Conservation (phyloP, 371 early-diverging fungal species). For the Mortierella sp. region DNA sequence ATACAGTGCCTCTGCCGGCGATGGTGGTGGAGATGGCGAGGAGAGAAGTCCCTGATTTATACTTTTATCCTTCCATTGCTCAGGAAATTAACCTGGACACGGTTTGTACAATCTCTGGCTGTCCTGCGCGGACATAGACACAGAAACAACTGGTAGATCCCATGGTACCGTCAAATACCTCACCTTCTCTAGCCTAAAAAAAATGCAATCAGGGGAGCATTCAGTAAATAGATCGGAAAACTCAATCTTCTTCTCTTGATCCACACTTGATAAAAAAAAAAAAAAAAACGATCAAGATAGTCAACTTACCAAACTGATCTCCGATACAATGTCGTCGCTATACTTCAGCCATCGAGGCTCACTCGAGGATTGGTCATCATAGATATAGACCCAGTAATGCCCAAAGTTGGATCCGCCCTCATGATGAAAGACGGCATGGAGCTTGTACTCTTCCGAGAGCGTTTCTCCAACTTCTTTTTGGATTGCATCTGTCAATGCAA, state of each 20-base stretch:
- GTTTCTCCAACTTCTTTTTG: slow-evolving; percentile 5
- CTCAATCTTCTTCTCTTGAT: neutral
- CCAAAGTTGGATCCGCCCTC: slow-evolving; percentile 78
- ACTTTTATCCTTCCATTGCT: too few relatives aligned
- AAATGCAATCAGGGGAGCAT: neutral
- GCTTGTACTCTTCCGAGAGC: slow-evolving; percentile 43
- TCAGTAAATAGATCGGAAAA: neutral
- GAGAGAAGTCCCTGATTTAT: too few relatives aligned
- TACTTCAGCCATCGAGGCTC: slow-evolving; percentile 79
- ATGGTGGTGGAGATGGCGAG: too few relatives aligned
- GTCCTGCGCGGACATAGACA: slow-evolving; percentile 67
- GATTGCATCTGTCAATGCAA: slow-evolving; percentile 19
- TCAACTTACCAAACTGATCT: slow-evolving; percentile 30
- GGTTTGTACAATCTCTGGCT: slow-evolving; percentile 27
- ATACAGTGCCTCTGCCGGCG: too few relatives aligned
- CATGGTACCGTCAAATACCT: slow-evolving; percentile 65
- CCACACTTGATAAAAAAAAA: neutral
- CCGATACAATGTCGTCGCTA: slow-evolving; percentile 77
- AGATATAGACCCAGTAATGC: slow-evolving; percentile 91
- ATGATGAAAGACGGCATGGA: slow-evolving; percentile 49
- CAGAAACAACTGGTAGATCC: slow-evolving; percentile 74
- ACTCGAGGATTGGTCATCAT: slow-evolving; percentile 53
- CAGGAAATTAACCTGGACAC: slow-evolving; percentile 24
- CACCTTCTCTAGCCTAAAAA: slow-evolving; percentile 58
- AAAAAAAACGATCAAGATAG: neutral